phyloP scores from a whole-genome alignment of 495 filamentous ascomycete species.

The Durotheca rogersii region DNA sequence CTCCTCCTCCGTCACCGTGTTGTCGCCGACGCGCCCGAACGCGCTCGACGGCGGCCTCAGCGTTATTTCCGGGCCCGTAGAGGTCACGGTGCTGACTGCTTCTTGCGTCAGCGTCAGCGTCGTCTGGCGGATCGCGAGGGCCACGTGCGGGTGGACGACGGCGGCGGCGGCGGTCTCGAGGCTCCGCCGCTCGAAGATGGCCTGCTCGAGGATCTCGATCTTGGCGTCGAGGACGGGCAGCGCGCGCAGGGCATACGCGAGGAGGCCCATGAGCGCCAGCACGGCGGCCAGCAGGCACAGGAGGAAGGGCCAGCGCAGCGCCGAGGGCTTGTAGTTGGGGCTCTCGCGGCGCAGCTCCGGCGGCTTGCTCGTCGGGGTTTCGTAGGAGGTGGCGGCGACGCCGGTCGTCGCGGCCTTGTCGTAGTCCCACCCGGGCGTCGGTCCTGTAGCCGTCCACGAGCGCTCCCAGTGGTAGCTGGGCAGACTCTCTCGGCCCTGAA shows the following conservation, averaged over 20 bases:
- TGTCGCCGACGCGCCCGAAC: slow-evolving; percentile 7
- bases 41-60: background rate
- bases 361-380: background rate
- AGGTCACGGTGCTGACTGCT: slow-evolving; percentile 10
- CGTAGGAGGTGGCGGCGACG: slow-evolving; percentile 10
- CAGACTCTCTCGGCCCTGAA: background rate
- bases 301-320: slow-evolving; percentile 42
- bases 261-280: slow-evolving; percentile 20
- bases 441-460: slow-evolving; percentile 4
- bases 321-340: slow-evolving; percentile 39
- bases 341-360: slow-evolving; percentile 5
- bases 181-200: background rate
- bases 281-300: slow-evolving; percentile 18
- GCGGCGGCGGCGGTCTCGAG: slow-evolving; percentile 8
- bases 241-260: slow-evolving; percentile 28
- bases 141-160: slow-evolving; percentile 8
- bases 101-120: too few relatives aligned
- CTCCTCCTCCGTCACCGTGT: slow-evolving; percentile 4
- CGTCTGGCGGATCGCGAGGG: background rate
- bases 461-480: slow-evolving; percentile 1
- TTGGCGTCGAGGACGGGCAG: slow-evolving; percentile 29
- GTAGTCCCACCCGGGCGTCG: slow-evolving; percentile 6
- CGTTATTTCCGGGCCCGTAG: background rate
- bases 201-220: slow-evolving; percentile 1
- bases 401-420: slow-evolving; percentile 7